Evolutionary conservation across 306 rosid genomes (phyloP).

Genomic region (Mimosa pudica): DNA sequence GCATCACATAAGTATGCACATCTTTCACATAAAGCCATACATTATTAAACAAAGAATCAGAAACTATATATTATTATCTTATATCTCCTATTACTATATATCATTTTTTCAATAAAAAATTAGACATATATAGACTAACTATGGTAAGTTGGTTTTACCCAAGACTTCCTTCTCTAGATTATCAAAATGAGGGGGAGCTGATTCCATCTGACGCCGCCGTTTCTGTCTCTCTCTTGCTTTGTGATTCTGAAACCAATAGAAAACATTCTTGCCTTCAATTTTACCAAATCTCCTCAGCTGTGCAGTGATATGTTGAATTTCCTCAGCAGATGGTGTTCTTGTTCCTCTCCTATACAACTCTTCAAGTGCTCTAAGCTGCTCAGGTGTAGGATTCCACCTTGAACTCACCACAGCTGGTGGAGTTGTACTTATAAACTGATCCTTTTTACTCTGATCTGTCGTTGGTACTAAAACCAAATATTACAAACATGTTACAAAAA

Average conservation of each 20-base stretch:
- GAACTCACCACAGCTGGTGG: constrained; percentile 60
- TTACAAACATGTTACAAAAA: not conserved
- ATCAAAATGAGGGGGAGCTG: constrained; percentile 40
- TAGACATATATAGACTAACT: constrained; percentile 5
- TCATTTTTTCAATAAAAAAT: constrained; percentile 1
- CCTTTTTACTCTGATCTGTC: constrained; percentile 51
- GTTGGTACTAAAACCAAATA: constrained; percentile 22
- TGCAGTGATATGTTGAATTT: constrained; percentile 85
- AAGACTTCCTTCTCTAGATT: constrained; percentile 54
- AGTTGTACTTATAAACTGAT: constrained; percentile 21
- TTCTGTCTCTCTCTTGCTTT: constrained; percentile 96
- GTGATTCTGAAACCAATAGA: constrained; percentile 97
- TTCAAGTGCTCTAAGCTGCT: constrained; percentile 64
- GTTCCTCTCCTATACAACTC: constrained; percentile 68
- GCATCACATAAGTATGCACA: constrained; percentile 7
- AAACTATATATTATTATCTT: not conserved
- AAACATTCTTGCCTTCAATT: constrained; percentile 94
- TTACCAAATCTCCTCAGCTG: constrained; percentile 85
- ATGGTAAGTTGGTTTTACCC: constrained; percentile 40
- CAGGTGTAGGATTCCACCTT: constrained; percentile 76
- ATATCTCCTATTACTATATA: not conserved
- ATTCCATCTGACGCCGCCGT: constrained; percentile 94
- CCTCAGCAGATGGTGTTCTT: constrained; percentile 78
- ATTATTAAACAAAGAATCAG: constrained; percentile 17
- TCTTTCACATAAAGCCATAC: constrained; percentile 34